These are phyloP conservation scores for Kernera saxatilis DNA, from an alignment of 345 rosid genomes.

Conservation along the genomic window DNA sequence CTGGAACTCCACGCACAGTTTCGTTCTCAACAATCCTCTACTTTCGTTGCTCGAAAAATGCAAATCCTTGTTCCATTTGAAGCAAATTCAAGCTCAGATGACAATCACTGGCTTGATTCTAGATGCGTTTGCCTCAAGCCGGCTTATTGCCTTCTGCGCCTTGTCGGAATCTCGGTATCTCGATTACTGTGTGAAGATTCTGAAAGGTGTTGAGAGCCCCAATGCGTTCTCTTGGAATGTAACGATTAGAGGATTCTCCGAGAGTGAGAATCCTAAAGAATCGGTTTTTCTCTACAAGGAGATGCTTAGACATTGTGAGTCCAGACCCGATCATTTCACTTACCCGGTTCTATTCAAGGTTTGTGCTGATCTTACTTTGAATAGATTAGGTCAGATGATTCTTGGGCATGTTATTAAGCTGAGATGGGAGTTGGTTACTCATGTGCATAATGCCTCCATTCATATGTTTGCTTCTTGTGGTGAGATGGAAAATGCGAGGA, in stretches of 20 bases:
- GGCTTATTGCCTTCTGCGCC: conserved; percentile 59
- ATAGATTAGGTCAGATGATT: conserved; percentile 43
- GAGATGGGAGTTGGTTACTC: conserved; percentile 55
- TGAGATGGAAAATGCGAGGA: conserved; percentile 48
- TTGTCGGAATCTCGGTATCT: conserved; percentile 54
- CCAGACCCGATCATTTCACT: conserved; percentile 66
- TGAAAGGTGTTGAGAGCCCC: conserved; percentile 36
- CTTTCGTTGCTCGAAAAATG: conserved; percentile 53
- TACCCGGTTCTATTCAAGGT: conserved; percentile 62
- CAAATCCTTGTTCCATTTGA: conserved; percentile 50
- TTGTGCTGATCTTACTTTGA: conserved; percentile 43
- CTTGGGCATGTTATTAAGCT: conserved; percentile 59
- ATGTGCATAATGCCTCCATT: conserved; percentile 61
- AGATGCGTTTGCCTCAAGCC: conserved; percentile 59
- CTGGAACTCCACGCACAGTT: conserved; percentile 42
- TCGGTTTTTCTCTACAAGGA: conserved; percentile 43
- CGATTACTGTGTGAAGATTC: conserved; percentile 47
- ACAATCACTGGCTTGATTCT: conserved; percentile 41
- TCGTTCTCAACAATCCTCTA: conserved; percentile 52
- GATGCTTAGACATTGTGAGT: conserved; percentile 53
- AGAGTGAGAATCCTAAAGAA: conserved; percentile 40
- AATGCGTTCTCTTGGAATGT: conserved; percentile 73
- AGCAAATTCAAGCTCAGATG: conserved; percentile 74
- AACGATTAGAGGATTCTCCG: conserved; percentile 54
- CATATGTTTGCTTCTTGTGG: conserved; percentile 54